Evolutionary conservation across 495 filamentous ascomycete genomes (phyloP).

Genomic region (Xylaria venustula): DNA sequence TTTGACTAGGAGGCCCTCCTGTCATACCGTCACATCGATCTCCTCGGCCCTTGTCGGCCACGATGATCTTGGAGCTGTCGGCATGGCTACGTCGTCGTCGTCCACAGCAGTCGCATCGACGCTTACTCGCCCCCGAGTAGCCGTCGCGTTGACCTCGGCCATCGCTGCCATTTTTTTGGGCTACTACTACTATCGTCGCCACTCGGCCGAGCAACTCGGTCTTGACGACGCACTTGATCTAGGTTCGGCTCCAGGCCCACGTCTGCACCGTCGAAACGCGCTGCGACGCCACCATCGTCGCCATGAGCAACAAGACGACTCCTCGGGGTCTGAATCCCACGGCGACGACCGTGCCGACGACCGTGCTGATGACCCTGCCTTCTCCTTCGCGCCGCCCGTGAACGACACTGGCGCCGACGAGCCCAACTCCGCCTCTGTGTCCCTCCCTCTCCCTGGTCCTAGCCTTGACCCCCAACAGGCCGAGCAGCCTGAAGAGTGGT

Average conservation of each 20-base stretch:
- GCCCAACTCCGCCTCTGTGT: slow-evolving; percentile 17
- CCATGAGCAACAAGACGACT: slow-evolving; percentile 28
- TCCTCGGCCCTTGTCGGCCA: slow-evolving; percentile 5
- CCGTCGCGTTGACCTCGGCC: slow-evolving; percentile 36
- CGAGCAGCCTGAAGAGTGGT: slow-evolving; percentile 58
- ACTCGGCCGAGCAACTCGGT: slow-evolving; percentile 19
- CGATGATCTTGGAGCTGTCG: slow-evolving; percentile 23
- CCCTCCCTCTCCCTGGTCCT: neutral
- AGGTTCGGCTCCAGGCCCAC: neutral
- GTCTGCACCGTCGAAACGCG: slow-evolving; percentile 60
- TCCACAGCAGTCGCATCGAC: slow-evolving; percentile 40
- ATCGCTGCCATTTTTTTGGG: slow-evolving; percentile 36
- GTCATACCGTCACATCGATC: neutral
- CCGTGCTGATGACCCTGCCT: slow-evolving; percentile 33
- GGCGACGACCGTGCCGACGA: slow-evolving; percentile 49
- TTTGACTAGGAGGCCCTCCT: neutral
- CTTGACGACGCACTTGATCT: slow-evolving; percentile 15
- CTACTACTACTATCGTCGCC: slow-evolving; percentile 36
- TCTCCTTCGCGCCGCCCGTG: neutral
- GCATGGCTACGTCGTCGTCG: slow-evolving; percentile 25
- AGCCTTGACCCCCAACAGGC: slow-evolving; percentile 55
- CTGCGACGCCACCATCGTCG: slow-evolving; percentile 46
- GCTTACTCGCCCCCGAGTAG: slow-evolving; percentile 41
- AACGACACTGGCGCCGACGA: slow-evolving; percentile 13
- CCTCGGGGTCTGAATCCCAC: slow-evolving; percentile 43